Percentiles rank a stretch among this genome's conserved stretches.
Conservation (phyloP, 805 yeast genomes). For the Candida pseudofarinosa region DNA sequence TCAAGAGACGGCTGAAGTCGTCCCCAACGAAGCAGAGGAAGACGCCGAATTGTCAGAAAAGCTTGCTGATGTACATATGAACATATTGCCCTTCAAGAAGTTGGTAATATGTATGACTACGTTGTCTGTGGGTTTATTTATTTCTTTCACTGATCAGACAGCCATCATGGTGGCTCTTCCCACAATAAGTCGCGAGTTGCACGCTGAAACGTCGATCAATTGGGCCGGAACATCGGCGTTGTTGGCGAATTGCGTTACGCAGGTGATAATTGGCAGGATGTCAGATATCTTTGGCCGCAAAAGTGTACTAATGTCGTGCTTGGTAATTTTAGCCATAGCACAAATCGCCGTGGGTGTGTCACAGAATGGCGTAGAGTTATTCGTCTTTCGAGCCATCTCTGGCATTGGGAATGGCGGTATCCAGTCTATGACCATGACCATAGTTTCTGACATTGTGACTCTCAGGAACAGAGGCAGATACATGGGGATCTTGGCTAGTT, state of each 20-base stretch:
- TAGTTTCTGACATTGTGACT: slow-evolving; percentile 52
- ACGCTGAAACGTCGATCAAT: slow-evolving; percentile 45
- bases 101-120: slow-evolving; percentile 35
- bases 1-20: too few species aligned
- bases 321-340: slow-evolving; percentile 36
- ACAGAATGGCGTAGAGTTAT: slow-evolving; percentile 45
- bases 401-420: slow-evolving; percentile 58
- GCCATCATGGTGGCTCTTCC: slow-evolving; percentile 48
- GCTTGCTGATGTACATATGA: slow-evolving; percentile 40
- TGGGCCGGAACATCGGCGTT: slow-evolving; percentile 59
- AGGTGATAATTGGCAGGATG: slow-evolving; percentile 50
- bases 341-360: slow-evolving; percentile 52
- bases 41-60: slow-evolving; percentile 18
- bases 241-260: slow-evolving; percentile 49
- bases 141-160: slow-evolving; percentile 48
- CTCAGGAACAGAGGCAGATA: slow-evolving; percentile 51
- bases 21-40: too few species aligned
- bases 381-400: slow-evolving; percentile 49
- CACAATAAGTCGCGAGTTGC: slow-evolving; percentile 42
- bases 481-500: slow-evolving; percentile 52
- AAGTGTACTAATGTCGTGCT: slow-evolving; percentile 34
- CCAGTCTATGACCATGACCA: slow-evolving; percentile 47
- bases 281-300: slow-evolving; percentile 56
- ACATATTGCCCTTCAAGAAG: slow-evolving; percentile 34
- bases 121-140: slow-evolving; percentile 35